Conservation (phyloP, 768 basidiomycete species). For the Termitomyces sp. region DNA sequence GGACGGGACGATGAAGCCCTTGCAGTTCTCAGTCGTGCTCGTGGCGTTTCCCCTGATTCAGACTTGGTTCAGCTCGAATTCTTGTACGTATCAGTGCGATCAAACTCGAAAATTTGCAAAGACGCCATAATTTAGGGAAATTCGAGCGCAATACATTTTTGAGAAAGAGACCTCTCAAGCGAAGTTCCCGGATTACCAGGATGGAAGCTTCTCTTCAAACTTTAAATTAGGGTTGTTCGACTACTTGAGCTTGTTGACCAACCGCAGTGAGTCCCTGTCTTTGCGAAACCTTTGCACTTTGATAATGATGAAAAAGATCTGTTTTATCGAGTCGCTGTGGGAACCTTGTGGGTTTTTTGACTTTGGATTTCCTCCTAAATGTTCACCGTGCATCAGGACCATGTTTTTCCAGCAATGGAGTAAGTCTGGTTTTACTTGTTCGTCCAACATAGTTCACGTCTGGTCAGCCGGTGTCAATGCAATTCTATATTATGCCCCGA, state of each 20-base stretch:
- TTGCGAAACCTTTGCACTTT: not conserved
- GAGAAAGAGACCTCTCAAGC: constrained; percentile 57
- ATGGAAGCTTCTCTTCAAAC: constrained; percentile 48
- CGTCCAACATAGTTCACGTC: not conserved
- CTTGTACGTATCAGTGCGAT: constrained; percentile 35
- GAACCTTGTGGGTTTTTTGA: constrained; percentile 37
- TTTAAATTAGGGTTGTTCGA: constrained; percentile 57
- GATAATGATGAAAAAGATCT: constrained; percentile 31
- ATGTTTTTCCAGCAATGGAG: constrained; percentile 89
- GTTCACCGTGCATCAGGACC: constrained; percentile 26
- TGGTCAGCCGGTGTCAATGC: constrained; percentile 55
- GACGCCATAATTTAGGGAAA: constrained; percentile 38
- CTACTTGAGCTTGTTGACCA: constrained; percentile 56
- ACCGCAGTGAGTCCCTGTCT: constrained; percentile 28
- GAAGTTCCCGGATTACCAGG: constrained; percentile 60
- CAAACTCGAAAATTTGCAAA: not conserved
- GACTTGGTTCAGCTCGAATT: constrained; percentile 72
- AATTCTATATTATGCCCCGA: constrained; percentile 72
- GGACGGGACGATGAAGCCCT: constrained; percentile 74
- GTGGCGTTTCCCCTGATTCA: constrained; percentile 46
- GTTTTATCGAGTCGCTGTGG: constrained; percentile 57
- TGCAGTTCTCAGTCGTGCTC: constrained; percentile 52
- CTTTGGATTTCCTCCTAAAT: not conserved
- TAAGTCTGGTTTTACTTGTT: constrained; percentile 8
- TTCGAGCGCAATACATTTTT: constrained; percentile 68